Evolutionary conservation across 371 early-diverging fungal species (phyloP), one percentile per base, ranked within the genome.

Genomic region (Nematocida ausubeli): DNA sequence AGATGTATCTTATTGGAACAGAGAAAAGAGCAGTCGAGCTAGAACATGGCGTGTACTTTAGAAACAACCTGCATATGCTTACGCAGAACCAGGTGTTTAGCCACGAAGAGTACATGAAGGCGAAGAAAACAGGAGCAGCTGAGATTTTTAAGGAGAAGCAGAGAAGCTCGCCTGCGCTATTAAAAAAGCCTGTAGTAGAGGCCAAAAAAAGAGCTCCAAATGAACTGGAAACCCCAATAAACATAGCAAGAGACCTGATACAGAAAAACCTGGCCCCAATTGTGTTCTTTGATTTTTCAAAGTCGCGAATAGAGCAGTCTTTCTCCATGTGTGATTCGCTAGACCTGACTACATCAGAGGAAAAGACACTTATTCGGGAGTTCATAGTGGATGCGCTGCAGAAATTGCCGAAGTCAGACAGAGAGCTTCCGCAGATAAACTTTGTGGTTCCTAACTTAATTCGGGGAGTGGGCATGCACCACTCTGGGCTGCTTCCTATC

Each of bases 1-100:
- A 93, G 80, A 93, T 96, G 44, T 95, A 94, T 85, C 95, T 98
- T 4, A 96, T 98, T 75, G 92, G 91, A 67, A 98, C 99, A 4
- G 83, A 88, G 2, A 91, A 95, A 84, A 89, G 99, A 47, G 96
- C 96, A 16, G 95, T 97, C 2, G 98, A 97, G 7, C 87, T 98
- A 19, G 97, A 96, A 84, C 95, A 95, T 86, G 82, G 86, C 2
- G 54, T 98, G 32, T 96, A 92, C 82, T 79, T 79, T 35, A 69
- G 81, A 60, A 56, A 71, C 24, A 42, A 80, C 16, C 9, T 67
- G 1, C 67, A 50, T 24, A 67, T 63, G 51, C 50, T 68, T n/a
- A 80, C 50, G 22, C 35, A 52, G 34, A 62, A 57, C n/a, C 26
- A 50, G 7, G 47, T 35, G 39, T 75, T 81, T 35, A 35, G 24